These are phyloP conservation scores for Aspergillus homomorphus DNA, from an alignment of 495 filamentous ascomycete genomes.

Conservation along the genomic window DNA sequence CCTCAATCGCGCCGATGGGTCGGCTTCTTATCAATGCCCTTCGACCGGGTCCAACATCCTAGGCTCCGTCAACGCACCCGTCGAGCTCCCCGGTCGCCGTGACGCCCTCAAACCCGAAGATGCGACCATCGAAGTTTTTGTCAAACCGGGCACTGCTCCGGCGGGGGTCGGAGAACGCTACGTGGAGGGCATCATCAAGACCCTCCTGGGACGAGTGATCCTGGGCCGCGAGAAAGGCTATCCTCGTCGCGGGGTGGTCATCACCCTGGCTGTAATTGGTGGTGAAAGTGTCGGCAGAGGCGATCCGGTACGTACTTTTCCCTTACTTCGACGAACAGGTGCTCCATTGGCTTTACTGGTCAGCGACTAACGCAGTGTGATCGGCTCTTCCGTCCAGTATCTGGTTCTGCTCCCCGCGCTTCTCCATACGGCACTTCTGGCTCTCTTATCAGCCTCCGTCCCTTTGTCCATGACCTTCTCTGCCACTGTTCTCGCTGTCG, in stretches of 20 bases:
- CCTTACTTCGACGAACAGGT: neutral
- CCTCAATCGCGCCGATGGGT: constrained; percentile 79
- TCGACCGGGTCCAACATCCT: constrained; percentile 76
- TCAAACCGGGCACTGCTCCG: constrained; percentile 65
- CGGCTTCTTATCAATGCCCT: constrained; percentile 68
- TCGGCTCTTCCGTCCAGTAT: constrained; percentile 49
- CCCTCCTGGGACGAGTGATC: constrained; percentile 31
- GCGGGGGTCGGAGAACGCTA: constrained; percentile 75
- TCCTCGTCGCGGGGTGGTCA: constrained; percentile 41
- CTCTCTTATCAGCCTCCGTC: constrained; percentile 72
- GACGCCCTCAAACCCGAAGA: constrained; percentile 84
- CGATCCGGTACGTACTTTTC: constrained; percentile 61
- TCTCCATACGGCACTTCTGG: constrained; percentile 66
- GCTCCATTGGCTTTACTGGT: neutral
- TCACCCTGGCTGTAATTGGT: constrained; percentile 38
- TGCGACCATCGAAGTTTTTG: constrained; percentile 82
- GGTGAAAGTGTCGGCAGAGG: constrained; percentile 64
- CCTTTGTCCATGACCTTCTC: constrained; percentile 70
- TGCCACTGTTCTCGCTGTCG: constrained; percentile 59
- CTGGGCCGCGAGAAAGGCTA: constrained; percentile 36
- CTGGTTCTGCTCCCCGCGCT: constrained; percentile 71
- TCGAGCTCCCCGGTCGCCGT: constrained; percentile 75
- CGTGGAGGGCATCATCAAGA: constrained; percentile 33
- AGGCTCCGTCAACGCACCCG: constrained; percentile 85
- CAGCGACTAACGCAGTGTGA: constrained; percentile 12